phyloP scores from a whole-genome alignment of 2,329 filamentous ascomycete genomes.

The Mycosphaerella sp. region DNA sequence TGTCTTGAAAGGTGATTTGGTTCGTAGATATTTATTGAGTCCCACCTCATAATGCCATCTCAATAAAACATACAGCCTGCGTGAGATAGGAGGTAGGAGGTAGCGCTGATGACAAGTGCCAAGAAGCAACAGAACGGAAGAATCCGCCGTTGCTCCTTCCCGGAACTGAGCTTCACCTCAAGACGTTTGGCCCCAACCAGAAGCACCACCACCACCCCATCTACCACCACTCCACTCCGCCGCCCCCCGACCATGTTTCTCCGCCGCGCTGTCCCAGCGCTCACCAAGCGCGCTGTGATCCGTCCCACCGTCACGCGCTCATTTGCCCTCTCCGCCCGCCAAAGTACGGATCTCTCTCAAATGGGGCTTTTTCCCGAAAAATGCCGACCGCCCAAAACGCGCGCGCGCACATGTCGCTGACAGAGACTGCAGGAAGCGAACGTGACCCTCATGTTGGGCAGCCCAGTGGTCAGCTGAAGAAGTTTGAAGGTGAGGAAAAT shows the following conservation, averaged over 20 bases:
- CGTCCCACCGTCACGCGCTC: conserved; percentile 37
- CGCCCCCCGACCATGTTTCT: conserved; percentile 36
- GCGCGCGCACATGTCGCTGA: conserved; percentile 7
- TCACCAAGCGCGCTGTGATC: conserved; percentile 41
- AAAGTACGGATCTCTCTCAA: conserved; percentile 36
- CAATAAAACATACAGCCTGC: too few relatives aligned
- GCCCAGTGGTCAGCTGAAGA: conserved; percentile 38
- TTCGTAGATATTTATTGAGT: not conserved
- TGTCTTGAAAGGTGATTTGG: not conserved
- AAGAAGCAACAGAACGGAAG: not conserved
- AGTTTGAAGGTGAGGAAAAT: conserved; percentile 38
- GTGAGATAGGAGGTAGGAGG: too few relatives aligned
- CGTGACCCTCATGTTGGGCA: conserved; percentile 36
- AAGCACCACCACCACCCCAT: not conserved
- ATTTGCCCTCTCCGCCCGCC: conserved; percentile 43
- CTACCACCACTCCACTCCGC: conserved; percentile 3
- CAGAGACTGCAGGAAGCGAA: conserved; percentile 9
- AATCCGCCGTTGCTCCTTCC: not conserved
- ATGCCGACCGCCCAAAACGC: not conserved
- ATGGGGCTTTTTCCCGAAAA: conserved; percentile 10
- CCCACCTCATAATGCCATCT: too few relatives aligned
- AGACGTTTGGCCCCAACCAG: not conserved
- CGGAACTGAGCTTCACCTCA: not conserved
- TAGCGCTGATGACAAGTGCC: too few relatives aligned
- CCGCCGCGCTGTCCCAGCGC: conserved; percentile 45